phyloP scores from a whole-genome alignment of 2,329 filamentous ascomycete genomes.

The Bimuria novae-zelandiae region DNA sequence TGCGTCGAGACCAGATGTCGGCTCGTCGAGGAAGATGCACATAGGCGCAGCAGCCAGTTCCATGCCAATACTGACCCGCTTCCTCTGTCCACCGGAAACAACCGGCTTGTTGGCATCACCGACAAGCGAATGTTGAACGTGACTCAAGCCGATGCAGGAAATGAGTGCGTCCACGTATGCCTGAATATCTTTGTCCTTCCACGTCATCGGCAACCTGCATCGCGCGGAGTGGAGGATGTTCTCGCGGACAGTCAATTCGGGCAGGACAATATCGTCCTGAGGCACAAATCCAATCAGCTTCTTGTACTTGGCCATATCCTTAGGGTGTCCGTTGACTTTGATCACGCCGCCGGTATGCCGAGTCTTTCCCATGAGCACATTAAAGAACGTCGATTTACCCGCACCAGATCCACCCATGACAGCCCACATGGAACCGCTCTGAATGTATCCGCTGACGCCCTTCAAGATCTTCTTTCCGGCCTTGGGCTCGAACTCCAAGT shows the following conservation, averaged over 20 bases:
- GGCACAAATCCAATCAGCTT: slow-evolving; percentile 67
- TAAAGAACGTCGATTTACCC: slow-evolving; percentile 64
- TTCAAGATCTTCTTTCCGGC: slow-evolving; percentile 54
- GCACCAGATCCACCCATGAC: slow-evolving; percentile 64
- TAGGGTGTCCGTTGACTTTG: slow-evolving; percentile 55
- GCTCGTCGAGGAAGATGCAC: slow-evolving; percentile 57
- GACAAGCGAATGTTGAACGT: slow-evolving; percentile 58
- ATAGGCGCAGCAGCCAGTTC: slow-evolving; percentile 36
- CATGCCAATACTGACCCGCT: slow-evolving; percentile 63
- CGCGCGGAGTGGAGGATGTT: slow-evolving; percentile 65
- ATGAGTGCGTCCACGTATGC: slow-evolving; percentile 12
- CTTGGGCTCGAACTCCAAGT: slow-evolving; percentile 51
- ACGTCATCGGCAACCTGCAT: slow-evolving; percentile 58
- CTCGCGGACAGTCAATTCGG: slow-evolving; percentile 64
- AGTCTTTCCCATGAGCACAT: slow-evolving; percentile 60
- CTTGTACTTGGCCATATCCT: slow-evolving; percentile 55
- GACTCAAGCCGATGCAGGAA: slow-evolving; percentile 43
- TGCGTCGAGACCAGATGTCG: slow-evolving; percentile 79
- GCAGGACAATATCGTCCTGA: slow-evolving; percentile 64
- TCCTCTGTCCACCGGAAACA: slow-evolving; percentile 65
- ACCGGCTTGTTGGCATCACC: slow-evolving; percentile 58
- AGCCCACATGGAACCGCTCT: slow-evolving; percentile 59
- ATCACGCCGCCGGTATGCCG: slow-evolving; percentile 54
- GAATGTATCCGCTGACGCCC: slow-evolving; percentile 60
- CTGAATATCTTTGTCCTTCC: slow-evolving; percentile 54